These are phyloP conservation scores for Thermothelomyces thermophilus DNA, from an alignment of 2,329 filamentous ascomycete genomes.

Conservation along the genomic window DNA sequence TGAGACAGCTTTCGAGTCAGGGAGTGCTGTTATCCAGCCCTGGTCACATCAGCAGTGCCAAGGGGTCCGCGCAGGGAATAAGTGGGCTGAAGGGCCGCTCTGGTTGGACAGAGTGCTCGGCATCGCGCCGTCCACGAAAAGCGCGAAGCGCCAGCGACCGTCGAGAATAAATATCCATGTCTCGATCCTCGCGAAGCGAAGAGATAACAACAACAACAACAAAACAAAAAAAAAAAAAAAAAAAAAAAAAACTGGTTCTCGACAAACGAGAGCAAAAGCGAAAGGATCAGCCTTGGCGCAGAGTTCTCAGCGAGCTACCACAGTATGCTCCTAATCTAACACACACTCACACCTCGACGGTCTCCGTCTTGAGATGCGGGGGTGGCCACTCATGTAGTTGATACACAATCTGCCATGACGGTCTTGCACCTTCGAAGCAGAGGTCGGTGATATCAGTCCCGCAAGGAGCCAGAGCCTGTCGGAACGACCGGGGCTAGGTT, in stretches of 20 bases:
- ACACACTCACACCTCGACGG: no score
- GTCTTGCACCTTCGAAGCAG: no score
- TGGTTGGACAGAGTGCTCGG: constrained; percentile 15
- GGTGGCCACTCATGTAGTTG: background rate
- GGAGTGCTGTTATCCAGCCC: background rate
- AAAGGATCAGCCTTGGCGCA: background rate
- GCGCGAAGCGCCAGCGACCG: constrained; percentile 9
- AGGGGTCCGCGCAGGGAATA: constrained; percentile 1
- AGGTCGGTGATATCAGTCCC: no score
- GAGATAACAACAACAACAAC: no score
- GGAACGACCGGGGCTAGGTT: no score
- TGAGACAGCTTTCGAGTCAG: constrained; percentile 9
- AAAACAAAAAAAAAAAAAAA: no score
- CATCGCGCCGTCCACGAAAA: constrained; percentile 16
- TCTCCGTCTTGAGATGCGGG: background rate
- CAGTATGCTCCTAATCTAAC: no score
- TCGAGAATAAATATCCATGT: background rate
- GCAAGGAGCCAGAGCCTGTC: no score
- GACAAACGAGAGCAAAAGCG: background rate
- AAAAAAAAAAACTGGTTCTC: background rate
- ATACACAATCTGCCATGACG: no score
- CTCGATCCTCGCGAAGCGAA: constrained; percentile 8
- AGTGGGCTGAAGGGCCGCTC: background rate
- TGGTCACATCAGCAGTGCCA: constrained; percentile 7
- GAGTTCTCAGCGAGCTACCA: no score